Evolutionary conservation across 345 rosid species (phyloP).

Genomic region (thale cress (Arabidopsis thaliana)): TAIR10.1 NC_003070.9:16649001-16649500

Average conservation of each 20-base stretch:
- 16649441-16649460: no score
- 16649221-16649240: slow-evolving; percentile 36
- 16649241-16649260: slow-evolving; percentile 22
- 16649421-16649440: slow-evolving; percentile 33
- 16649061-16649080: no score
- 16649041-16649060: no score
- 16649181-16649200: slow-evolving; percentile 33
- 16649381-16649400: slow-evolving; percentile 32
- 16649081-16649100: no score
- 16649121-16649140: no score
- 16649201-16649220: slow-evolving; percentile 31
- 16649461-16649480: no score
- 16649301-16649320: slow-evolving; percentile 10
- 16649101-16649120: slow-evolving; percentile 8
- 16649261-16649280: slow-evolving; percentile 31
- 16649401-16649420: slow-evolving; percentile 27
- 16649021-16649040: no score
- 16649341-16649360: slow-evolving; percentile 19
- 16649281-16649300: not conserved
- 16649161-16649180: slow-evolving; percentile 18
- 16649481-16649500: no score
- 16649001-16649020: no score
- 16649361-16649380: not conserved
- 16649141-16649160: slow-evolving; percentile 4
- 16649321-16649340: slow-evolving; percentile 17